Base-by-base conservation (phyloP, 192 early-diverging fungal species). In the Umbelopsis sp. region DNA sequence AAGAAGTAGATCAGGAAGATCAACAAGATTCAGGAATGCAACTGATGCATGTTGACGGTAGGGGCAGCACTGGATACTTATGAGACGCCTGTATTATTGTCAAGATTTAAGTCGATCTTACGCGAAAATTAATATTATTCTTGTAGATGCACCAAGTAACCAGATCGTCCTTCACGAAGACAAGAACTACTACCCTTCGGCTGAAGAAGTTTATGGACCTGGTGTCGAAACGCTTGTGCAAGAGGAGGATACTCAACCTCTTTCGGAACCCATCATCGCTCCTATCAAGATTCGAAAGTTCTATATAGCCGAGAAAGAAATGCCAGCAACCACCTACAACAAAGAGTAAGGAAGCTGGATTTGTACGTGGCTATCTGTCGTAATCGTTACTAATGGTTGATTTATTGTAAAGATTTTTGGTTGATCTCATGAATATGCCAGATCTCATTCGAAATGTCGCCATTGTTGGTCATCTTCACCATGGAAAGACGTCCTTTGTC, bases 161-260 rank as follows among this genome's bases (percentile, higher is more conserved):
- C 93, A 96, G 74, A 88, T 99, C 44, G 92, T 99, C 1, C 85
- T 98, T 67, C 98, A 99, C 66, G 98, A 99, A 78, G 97, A 99
- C 75, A 99, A 99, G 77, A 94, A 94, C 76, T 98, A 98, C 84
- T 99, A 99, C 69, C 96, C 97, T 4, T 90, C 92, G n/a, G 97
- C 97, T 5, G 92, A 93, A 78, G 96, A 98, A 71, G 91, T 99
- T 22, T 99, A 96, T 81, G 98, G 98, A 12, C 83, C 85, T 45
- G 98, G 89, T 50, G 98, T 99, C 20, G 98, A 99, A 74, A 88
- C 92, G 1, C 71, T 99, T 59, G 98, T 98, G 11, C 94, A 99
- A 74, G 97, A 98, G 69, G 97, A 98, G 79, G 98, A 99, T 77
- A 95, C 98, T 4, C 97, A 98, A 79, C 93, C 95, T 25, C 82